A percentile compares a stretch with the other conserved stretches of the same genome.
Conservation (phyloP, 345 rosid species). For the Dimocarpus longan region DNA sequence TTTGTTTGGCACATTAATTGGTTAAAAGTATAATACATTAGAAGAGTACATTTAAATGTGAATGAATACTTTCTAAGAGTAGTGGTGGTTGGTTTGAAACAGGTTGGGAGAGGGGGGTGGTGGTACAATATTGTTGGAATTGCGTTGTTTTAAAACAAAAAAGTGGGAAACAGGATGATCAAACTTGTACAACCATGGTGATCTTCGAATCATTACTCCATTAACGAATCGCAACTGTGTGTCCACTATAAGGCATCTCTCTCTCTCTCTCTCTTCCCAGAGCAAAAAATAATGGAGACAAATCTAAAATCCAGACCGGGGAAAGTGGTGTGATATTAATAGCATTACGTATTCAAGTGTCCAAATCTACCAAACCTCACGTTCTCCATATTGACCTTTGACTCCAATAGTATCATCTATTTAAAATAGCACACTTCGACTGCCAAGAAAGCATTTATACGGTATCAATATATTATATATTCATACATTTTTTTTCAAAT, state of each 20-base stretch:
- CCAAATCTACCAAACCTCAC: background rate
- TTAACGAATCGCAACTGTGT: background rate
- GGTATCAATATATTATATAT: no score
- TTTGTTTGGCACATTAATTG: no score
- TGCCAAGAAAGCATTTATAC: no score
- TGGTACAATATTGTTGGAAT: background rate
- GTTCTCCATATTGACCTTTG: constrained; percentile 11
- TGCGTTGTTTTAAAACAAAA: no score
- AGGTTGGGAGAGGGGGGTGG: background rate
- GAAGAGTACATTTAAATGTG: no score
- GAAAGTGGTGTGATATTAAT: background rate
- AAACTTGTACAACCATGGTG: background rate
- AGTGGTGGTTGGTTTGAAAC: no score
- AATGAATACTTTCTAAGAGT: no score
- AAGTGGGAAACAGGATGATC: background rate
- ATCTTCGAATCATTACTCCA: background rate
- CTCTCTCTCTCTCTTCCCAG: background rate
- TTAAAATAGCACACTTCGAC: no score
- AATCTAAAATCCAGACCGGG: background rate
- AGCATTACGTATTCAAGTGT: constrained; percentile 11
- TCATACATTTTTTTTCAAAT: no score
- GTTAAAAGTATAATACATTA: no score
- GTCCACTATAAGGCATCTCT: background rate
- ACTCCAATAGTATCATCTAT: background rate
- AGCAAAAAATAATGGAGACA: background rate